A percentile compares a stretch with the other conserved stretches of the same genome.
These are phyloP conservation scores for Margaritispora aquatica DNA, from an alignment of 495 filamentous ascomycete genomes.

Conservation along the genomic window DNA sequence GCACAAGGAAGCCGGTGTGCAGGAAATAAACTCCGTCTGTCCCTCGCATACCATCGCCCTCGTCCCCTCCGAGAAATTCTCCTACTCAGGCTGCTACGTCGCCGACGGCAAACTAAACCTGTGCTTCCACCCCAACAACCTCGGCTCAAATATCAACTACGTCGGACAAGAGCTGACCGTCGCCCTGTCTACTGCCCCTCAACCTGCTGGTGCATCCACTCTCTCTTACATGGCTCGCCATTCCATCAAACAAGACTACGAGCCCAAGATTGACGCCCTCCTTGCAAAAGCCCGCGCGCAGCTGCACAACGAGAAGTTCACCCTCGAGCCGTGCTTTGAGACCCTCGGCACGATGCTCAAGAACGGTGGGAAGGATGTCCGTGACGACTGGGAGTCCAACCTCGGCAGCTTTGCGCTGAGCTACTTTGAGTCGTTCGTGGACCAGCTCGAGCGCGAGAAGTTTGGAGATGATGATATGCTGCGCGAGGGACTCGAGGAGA, in stretches of 20 bases:
- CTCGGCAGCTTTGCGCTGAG: slow-evolving; percentile 29
- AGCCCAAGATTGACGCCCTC: slow-evolving; percentile 29
- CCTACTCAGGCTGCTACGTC: slow-evolving; percentile 39
- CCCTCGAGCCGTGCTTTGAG: slow-evolving; percentile 41
- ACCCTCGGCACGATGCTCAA: slow-evolving; percentile 42
- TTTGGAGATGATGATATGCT: slow-evolving; percentile 41
- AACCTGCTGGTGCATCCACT: slow-evolving; percentile 18
- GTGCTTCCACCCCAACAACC: slow-evolving; percentile 34
- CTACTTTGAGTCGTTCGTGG: slow-evolving; percentile 36
- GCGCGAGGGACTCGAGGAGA: slow-evolving; percentile 40
- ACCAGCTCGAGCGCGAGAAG: slow-evolving; percentile 28
- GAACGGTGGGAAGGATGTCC: slow-evolving; percentile 22
- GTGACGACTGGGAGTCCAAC: slow-evolving; percentile 36
- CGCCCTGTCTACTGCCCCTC: slow-evolving; percentile 38
- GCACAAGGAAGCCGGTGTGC: slow-evolving; percentile 31
- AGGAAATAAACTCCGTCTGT: slow-evolving; percentile 43
- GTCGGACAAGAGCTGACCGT: slow-evolving; percentile 29
- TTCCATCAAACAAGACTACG: slow-evolving; percentile 39
- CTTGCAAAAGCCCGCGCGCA: slow-evolving; percentile 30
- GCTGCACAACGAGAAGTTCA: slow-evolving; percentile 35
- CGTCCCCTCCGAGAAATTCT: slow-evolving; percentile 34
- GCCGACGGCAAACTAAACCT: slow-evolving; percentile 40
- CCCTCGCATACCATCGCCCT: slow-evolving; percentile 38
- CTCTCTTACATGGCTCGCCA: slow-evolving; percentile 39
- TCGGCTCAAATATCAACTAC: slow-evolving; percentile 39